phyloP scores from a whole-genome alignment of 345 rosid genomes.

The Ricinus communis region DNA sequence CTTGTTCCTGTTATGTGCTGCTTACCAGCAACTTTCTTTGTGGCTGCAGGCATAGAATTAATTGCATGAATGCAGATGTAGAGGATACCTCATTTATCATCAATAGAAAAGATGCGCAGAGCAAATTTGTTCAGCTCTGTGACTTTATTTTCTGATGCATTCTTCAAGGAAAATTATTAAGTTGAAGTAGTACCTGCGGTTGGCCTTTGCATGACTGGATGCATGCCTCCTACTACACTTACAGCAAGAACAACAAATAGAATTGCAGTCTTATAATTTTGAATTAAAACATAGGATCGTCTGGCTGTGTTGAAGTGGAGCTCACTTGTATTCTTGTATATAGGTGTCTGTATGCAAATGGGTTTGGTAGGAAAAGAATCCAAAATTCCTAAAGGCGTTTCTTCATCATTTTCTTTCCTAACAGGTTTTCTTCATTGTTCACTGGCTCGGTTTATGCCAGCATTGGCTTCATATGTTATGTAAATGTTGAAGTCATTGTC shows the following conservation, averaged over 20 bases:
- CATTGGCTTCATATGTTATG: too few species aligned
- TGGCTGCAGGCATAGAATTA: constrained; percentile 62
- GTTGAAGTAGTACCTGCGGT: neutral
- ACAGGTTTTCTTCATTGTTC: neutral
- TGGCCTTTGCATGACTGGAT: neutral
- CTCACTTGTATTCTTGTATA: neutral
- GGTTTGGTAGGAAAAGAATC: too few species aligned
- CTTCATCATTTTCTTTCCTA: neutral
- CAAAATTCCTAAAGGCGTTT: too few species aligned
- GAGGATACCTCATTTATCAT: constrained; percentile 49
- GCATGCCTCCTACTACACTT: neutral
- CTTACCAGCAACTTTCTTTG: neutral
- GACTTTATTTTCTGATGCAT: constrained; percentile 57
- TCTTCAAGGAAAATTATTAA: neutral
- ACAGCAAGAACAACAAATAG: too few species aligned
- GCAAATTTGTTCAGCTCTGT: constrained; percentile 42
- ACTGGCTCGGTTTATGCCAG: too few species aligned
- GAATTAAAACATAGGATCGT: too few species aligned
- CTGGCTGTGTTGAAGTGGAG: neutral
- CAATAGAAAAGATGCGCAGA: constrained; percentile 21
- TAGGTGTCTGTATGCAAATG: too few species aligned
- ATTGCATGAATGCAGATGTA: constrained; percentile 49
- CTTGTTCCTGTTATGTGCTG: neutral
- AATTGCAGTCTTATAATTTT: too few species aligned
- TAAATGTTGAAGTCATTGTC: too few species aligned